A percentile compares a stretch with the other conserved stretches of the same genome.
These are phyloP conservation scores for Priceomyces melissophilus DNA, from an alignment of 805 yeast genomes.

Conservation along the genomic window DNA sequence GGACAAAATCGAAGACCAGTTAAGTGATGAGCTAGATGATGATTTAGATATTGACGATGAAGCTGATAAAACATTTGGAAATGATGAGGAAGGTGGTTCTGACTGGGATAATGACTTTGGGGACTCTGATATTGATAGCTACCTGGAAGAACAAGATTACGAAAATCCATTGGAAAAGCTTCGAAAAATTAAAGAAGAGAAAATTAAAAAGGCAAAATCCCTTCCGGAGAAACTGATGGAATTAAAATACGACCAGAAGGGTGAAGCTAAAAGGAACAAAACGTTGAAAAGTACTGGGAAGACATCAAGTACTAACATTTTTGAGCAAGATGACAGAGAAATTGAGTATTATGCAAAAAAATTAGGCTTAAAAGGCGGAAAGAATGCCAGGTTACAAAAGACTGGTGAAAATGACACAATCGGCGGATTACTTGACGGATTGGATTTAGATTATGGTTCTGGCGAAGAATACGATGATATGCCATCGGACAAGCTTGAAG, in stretches of 20 bases:
- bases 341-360: conserved; percentile 80
- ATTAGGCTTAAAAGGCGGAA: conserved; percentile 62
- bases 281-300: conserved; percentile 3
- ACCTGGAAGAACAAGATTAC: conserved; percentile 1
- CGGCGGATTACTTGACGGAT: conserved; percentile 79
- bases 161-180: conserved; percentile 13
- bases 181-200: conserved; percentile 4
- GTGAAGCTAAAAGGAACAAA: conserved; percentile 9
- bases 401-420: conserved; percentile 68
- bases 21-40: conserved; percentile 39
- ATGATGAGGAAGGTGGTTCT: background rate
- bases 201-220: conserved; percentile 12
- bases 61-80: conserved; percentile 4
- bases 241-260: conserved; percentile 13
- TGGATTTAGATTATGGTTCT: conserved; percentile 46
- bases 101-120: background rate
- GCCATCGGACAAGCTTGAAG: conserved; percentile 6
- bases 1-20: conserved; percentile 26
- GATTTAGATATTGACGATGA: conserved; percentile 32
- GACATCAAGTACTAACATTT: conserved; percentile 30
- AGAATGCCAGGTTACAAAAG: conserved; percentile 43
- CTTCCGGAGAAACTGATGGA: conserved; percentile 22
- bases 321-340: conserved; percentile 69
- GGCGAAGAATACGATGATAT: conserved; percentile 11
- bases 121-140: background rate